phyloP scores from a whole-genome alignment of 169 alveolate genomes.

The Besnoitia besnoiti region DNA sequence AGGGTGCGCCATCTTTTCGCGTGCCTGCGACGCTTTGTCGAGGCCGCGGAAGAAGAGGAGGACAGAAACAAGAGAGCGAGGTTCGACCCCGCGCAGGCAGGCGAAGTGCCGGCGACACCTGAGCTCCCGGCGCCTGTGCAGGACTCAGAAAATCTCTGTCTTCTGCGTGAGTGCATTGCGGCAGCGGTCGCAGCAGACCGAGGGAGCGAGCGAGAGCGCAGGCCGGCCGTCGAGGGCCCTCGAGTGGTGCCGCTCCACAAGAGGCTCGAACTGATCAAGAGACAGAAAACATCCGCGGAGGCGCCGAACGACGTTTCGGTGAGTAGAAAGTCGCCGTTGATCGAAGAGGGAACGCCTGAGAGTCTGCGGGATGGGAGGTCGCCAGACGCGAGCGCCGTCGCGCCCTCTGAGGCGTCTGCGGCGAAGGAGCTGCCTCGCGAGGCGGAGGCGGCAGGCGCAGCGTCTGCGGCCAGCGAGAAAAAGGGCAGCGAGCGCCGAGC shows the following conservation, averaged over 20 bases:
- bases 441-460: background rate
- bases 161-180: background rate
- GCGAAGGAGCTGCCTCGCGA: background rate
- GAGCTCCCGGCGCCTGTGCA: background rate
- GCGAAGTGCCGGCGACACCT: background rate
- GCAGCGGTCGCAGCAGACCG: background rate
- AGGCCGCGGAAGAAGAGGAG: background rate
- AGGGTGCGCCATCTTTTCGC: background rate
- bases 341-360: no score
- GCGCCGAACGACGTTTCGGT: background rate
- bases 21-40: background rate
- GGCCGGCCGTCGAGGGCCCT: background rate
- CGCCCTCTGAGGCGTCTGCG: no score
- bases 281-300: background rate
- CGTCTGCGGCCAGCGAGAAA: background rate
- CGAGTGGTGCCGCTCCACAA: background rate
- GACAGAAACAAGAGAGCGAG: background rate
- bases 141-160: background rate
- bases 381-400: no score
- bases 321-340: no score
- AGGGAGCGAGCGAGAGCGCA: background rate
- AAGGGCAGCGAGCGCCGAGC: no score
- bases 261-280: background rate
- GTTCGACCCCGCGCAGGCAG: background rate
- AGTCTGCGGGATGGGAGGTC: no score